Percentiles rank a stretch among this genome's conserved stretches.
phyloP scores from a whole-genome alignment of 148 eudicot genomes.

The Vaccinium vitisidaea region DNA sequence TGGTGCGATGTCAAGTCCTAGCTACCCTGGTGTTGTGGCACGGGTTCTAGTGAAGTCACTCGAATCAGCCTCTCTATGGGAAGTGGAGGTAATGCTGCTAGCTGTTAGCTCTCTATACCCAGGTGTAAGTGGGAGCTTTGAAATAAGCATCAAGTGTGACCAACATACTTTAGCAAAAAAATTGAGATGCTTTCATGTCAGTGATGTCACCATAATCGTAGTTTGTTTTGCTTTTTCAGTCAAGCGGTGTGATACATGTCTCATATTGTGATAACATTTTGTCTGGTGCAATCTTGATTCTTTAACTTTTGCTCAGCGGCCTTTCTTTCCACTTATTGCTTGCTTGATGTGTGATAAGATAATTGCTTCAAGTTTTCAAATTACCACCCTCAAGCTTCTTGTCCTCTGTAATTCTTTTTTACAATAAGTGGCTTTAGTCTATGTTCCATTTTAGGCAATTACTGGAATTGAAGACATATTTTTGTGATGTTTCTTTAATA shows the following conservation, averaged over 20 bases:
- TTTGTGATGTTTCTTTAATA: background rate
- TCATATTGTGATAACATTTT: background rate
- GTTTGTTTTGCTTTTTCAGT: background rate
- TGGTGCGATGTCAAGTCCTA: background rate
- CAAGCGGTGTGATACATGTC: background rate
- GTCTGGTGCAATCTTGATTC: background rate
- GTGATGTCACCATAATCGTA: background rate
- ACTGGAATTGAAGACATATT: background rate
- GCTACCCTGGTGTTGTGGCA: background rate
- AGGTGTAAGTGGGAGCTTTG: background rate
- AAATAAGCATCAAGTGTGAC: background rate
- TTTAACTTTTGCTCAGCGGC: background rate
- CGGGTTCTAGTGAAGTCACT: background rate
- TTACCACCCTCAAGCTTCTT: background rate
- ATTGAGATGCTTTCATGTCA: background rate
- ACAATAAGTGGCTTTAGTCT: background rate
- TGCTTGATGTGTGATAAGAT: background rate
- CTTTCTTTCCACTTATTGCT: background rate
- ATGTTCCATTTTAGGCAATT: background rate
- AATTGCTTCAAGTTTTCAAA: background rate
- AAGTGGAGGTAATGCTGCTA: background rate
- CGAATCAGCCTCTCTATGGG: background rate
- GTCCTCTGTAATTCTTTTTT: background rate
- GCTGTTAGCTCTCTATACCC: background rate
- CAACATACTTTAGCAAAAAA: background rate